phyloP scores from a whole-genome alignment of 805 yeast genomes.

The Kodamaea kakaduensis region DNA sequence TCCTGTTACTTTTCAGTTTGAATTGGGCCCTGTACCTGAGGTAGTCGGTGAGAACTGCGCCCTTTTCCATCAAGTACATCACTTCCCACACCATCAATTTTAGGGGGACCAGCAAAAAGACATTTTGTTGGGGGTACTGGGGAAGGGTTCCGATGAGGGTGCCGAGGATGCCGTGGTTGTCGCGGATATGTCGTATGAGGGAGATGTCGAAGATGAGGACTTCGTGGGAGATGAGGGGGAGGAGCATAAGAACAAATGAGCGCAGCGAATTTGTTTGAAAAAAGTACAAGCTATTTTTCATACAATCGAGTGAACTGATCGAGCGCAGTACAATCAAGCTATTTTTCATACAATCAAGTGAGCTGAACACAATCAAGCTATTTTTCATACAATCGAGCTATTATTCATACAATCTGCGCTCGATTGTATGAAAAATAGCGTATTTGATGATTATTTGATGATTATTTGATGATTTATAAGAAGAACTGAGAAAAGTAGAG shows the following conservation, averaged over 20 bases:
- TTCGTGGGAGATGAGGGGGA: slow-evolving; percentile 19
- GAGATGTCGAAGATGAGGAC: slow-evolving; percentile 59
- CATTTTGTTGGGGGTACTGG: slow-evolving; percentile 88
- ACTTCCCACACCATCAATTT: slow-evolving; percentile 72
- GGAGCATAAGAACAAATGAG: slow-evolving; percentile 16
- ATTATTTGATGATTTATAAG: too few species aligned
- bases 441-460: too few species aligned
- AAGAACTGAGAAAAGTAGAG: too few species aligned
- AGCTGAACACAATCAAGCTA: too few species aligned
- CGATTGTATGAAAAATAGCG: too few species aligned
- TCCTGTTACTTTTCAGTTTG: background rate
- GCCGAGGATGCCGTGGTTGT: slow-evolving; percentile 62
- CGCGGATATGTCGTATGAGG: slow-evolving; percentile 52
- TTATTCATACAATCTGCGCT: too few species aligned
- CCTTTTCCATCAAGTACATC: slow-evolving; percentile 51
- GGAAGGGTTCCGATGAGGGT: slow-evolving; percentile 80
- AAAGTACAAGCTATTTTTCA: too few species aligned
- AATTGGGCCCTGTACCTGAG: slow-evolving; percentile 17
- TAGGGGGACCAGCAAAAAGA: slow-evolving; percentile 81
- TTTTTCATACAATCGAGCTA: too few species aligned
- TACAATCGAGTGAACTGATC: too few species aligned
- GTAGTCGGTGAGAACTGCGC: slow-evolving; percentile 45
- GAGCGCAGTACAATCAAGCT: too few species aligned
- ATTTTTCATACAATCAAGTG: too few species aligned
- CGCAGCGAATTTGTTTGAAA: too few species aligned